Percentiles rank a stretch among this genome's conserved stretches.
Conservation (phyloP, 2,329 filamentous ascomycete species). For the Chrysoporthe puriensis region DNA sequence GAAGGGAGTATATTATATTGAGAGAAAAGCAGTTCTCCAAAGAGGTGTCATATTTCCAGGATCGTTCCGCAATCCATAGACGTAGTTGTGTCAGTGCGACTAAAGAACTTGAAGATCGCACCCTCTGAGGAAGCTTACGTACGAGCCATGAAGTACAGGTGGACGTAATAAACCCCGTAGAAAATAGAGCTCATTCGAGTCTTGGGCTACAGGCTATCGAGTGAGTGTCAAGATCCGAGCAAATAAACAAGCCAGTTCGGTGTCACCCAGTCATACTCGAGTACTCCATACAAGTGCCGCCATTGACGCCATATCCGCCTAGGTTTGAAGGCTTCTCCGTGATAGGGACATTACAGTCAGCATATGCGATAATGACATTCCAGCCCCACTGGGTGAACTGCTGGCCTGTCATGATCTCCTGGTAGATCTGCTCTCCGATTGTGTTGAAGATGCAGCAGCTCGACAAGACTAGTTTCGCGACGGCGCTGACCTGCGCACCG, state of each 20-base stretch:
- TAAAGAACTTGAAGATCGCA: too few relatives aligned
- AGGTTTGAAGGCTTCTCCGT: constrained; percentile 7
- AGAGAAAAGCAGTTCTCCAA: background rate
- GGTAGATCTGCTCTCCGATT: background rate
- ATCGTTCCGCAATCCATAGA: too few relatives aligned
- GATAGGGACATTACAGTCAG: constrained; percentile 13
- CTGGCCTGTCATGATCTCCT: constrained; percentile 14
- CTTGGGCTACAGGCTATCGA: background rate
- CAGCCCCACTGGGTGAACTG: constrained; percentile 27
- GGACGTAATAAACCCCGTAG: background rate
- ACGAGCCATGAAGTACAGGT: background rate
- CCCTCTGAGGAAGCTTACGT: too few relatives aligned
- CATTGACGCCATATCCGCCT: constrained; percentile 13
- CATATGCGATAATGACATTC: constrained; percentile 19
- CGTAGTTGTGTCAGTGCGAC: too few relatives aligned
- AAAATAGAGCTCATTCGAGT: background rate
- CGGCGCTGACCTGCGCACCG: constrained; percentile 1
- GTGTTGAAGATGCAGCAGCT: constrained; percentile 16
- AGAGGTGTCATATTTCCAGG: too few relatives aligned
- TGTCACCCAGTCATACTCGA: background rate
- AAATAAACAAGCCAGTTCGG: background rate
- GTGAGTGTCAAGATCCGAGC: background rate
- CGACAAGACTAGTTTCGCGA: background rate
- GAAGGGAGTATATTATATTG: background rate
- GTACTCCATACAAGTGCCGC: background rate